Percentiles rank a stretch among this genome's conserved stretches.
phyloP scores from a whole-genome alignment of 371 early-diverging fungal species.

The Apophysomyces elegans region DNA sequence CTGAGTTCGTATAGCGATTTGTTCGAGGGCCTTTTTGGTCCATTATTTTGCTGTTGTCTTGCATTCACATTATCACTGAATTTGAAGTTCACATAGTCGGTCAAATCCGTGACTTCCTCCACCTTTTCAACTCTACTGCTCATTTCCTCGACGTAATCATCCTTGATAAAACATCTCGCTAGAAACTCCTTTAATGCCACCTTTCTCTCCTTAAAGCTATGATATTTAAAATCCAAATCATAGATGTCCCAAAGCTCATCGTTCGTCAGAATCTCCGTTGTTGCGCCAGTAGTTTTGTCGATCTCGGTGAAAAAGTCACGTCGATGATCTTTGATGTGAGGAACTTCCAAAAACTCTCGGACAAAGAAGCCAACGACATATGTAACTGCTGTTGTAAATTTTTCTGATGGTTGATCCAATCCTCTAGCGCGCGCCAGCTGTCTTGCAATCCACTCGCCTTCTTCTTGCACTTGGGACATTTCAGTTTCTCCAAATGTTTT shows the following conservation, averaged over 20 bases:
- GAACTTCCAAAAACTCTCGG: slow-evolving; percentile 85
- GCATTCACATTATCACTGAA: slow-evolving; percentile 64
- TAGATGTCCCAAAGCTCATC: slow-evolving; percentile 90
- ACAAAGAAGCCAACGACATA: slow-evolving; percentile 76
- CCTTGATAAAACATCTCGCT: slow-evolving; percentile 46
- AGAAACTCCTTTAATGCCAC: slow-evolving; percentile 50
- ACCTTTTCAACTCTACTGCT: slow-evolving; percentile 55
- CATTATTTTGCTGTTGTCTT: slow-evolving; percentile 50
- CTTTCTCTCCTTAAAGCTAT: slow-evolving; percentile 66
- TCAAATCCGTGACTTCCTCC: slow-evolving; percentile 80
- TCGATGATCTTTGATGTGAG: slow-evolving; percentile 87
- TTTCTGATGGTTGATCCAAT: slow-evolving; percentile 31
- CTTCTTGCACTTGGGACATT: slow-evolving; percentile 60
- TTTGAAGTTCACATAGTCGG: slow-evolving; percentile 74
- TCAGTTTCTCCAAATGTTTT: slow-evolving; percentile 40
- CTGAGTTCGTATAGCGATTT: slow-evolving; percentile 42
- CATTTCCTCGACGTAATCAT: slow-evolving; percentile 54
- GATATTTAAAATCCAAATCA: slow-evolving; percentile 84
- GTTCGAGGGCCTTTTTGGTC: slow-evolving; percentile 47
- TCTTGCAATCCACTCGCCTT: slow-evolving; percentile 61
- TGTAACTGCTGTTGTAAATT: slow-evolving; percentile 33
- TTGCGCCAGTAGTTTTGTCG: slow-evolving; percentile 40
- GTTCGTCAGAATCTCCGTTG: slow-evolving; percentile 60
- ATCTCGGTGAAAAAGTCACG: slow-evolving; percentile 78
- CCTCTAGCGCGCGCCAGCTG: slow-evolving; percentile 39